These are phyloP conservation scores for Bipolaris victoriae DNA, from an alignment of 2,329 filamentous ascomycete genomes.

Conservation along the genomic window DNA sequence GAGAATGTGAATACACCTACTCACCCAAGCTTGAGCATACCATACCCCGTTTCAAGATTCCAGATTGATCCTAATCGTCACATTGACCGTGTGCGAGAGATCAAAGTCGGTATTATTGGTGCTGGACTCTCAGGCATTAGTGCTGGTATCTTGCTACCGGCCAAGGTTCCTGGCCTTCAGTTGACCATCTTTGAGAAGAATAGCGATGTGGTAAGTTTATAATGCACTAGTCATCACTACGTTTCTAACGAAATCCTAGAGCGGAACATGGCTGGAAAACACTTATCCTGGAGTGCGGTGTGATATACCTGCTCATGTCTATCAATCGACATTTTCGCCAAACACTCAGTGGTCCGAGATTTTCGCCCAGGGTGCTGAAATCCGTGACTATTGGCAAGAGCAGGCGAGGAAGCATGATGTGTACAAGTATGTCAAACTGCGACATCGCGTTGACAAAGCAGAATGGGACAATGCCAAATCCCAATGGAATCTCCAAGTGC, in stretches of 20 bases:
- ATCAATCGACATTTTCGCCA: slow-evolving; percentile 52
- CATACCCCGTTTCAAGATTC: slow-evolving; percentile 37
- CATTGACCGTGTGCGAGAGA: slow-evolving; percentile 40
- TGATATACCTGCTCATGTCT: slow-evolving; percentile 48
- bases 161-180: slow-evolving; percentile 71
- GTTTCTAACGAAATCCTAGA: slow-evolving; percentile 9
- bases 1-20: slow-evolving; percentile 17
- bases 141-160: slow-evolving; percentile 69
- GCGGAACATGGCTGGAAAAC: slow-evolving; percentile 49
- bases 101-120: slow-evolving; percentile 66
- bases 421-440: slow-evolving; percentile 48
- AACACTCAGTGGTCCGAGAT: slow-evolving; percentile 54
- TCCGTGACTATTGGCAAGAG: slow-evolving; percentile 51
- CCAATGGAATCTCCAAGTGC: slow-evolving; percentile 67
- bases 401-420: slow-evolving; percentile 50
- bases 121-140: slow-evolving; percentile 68
- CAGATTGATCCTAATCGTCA: slow-evolving; percentile 33
- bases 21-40: slow-evolving; percentile 20
- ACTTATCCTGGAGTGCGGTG: slow-evolving; percentile 43
- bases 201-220: slow-evolving; percentile 50
- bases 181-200: slow-evolving; percentile 57
- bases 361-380: slow-evolving; percentile 51
- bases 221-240: background rate
- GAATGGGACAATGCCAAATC: slow-evolving; percentile 48
- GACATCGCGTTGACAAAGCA: slow-evolving; percentile 47